phyloP scores from a whole-genome alignment of 495 filamentous ascomycete genomes.

The Staphylotrichum longicolle region DNA sequence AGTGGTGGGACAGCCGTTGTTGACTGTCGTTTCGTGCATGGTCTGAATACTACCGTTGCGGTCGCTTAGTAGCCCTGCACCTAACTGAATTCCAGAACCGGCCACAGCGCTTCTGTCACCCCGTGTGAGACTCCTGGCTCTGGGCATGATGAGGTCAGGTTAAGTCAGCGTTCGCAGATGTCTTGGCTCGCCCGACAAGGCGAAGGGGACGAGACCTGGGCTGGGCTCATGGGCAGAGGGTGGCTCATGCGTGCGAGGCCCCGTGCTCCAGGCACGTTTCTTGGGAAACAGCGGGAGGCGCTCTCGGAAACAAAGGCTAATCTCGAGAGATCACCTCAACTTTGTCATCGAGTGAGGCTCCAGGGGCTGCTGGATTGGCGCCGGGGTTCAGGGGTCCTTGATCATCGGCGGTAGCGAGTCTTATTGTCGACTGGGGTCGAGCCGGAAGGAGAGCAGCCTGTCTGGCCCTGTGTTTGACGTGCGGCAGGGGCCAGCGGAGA shows the following conservation, averaged over 20 bases:
- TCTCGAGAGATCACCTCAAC: constrained; percentile 28
- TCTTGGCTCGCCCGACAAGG: not conserved
- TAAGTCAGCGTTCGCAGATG: constrained; percentile 5
- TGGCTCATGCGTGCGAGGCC: constrained; percentile 9
- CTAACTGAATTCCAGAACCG: not conserved
- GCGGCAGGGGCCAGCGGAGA: constrained; percentile 28
- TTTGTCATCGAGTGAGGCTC: constrained; percentile 9
- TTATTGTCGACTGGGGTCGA: constrained; percentile 26
- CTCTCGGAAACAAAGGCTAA: constrained; percentile 42
- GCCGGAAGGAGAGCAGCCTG: constrained; percentile 33
- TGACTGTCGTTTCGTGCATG: constrained; percentile 19
- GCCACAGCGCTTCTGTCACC: not conserved
- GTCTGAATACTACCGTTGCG: constrained; percentile 28
- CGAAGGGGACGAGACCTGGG: not conserved
- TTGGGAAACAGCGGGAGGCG: constrained; percentile 29
- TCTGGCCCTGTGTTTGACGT: constrained; percentile 35
- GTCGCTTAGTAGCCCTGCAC: constrained; percentile 22
- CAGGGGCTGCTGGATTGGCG: constrained; percentile 18
- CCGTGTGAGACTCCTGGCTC: too few species aligned
- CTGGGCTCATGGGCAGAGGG: not conserved
- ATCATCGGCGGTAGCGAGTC: constrained; percentile 32
- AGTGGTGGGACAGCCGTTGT: constrained; percentile 3
- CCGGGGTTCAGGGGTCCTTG: constrained; percentile 32
- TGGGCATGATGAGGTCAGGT: not conserved
- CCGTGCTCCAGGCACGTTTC: constrained; percentile 28